Evolutionary conservation across 164 flowering plant genomes (phyloP).

Genomic region (Liquidambar formosana): DNA sequence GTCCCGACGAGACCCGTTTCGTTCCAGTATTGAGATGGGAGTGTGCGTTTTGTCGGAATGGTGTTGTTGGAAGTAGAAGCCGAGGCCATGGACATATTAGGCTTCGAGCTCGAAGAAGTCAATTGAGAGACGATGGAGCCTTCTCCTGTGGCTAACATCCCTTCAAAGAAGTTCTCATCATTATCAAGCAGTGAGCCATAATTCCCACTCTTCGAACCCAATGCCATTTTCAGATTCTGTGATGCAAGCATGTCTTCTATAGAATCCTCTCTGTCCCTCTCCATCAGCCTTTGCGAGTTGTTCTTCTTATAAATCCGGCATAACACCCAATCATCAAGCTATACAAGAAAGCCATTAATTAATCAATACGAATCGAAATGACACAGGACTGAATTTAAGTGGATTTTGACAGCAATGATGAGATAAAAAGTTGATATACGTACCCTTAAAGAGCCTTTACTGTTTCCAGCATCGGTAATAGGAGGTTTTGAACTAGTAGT

Average conservation of each 20-base stretch:
- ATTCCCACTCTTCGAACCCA: neutral
- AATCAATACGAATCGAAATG: neutral
- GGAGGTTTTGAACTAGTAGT: constrained; percentile 18
- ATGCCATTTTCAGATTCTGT: neutral
- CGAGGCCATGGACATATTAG: too few species aligned
- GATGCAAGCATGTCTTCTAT: constrained; percentile 29
- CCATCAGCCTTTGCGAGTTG: constrained; percentile 31
- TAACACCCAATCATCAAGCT: constrained; percentile 65
- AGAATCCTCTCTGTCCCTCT: constrained; percentile 27
- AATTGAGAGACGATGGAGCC: neutral
- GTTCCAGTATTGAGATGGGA: constrained; percentile 35
- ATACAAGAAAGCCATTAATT: neutral
- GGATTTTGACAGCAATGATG: too few species aligned
- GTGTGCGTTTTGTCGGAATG: constrained; percentile 24
- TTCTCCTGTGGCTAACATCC: constrained; percentile 19
- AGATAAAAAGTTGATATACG: too few species aligned
- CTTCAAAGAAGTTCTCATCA: constrained; percentile 27
- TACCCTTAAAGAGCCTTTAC: constrained; percentile 46
- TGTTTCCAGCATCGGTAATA: constrained; percentile 9
- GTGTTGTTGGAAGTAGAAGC: neutral
- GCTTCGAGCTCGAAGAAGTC: constrained; percentile 7
- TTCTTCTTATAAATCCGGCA: constrained; percentile 58
- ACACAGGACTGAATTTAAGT: neutral
- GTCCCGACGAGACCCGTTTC: constrained; percentile 4
- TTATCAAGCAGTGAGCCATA: constrained; percentile 27